Evolutionary conservation across 2,329 filamentous ascomycete species (phyloP).

Genomic region (Fusarium kyushuense): DNA sequence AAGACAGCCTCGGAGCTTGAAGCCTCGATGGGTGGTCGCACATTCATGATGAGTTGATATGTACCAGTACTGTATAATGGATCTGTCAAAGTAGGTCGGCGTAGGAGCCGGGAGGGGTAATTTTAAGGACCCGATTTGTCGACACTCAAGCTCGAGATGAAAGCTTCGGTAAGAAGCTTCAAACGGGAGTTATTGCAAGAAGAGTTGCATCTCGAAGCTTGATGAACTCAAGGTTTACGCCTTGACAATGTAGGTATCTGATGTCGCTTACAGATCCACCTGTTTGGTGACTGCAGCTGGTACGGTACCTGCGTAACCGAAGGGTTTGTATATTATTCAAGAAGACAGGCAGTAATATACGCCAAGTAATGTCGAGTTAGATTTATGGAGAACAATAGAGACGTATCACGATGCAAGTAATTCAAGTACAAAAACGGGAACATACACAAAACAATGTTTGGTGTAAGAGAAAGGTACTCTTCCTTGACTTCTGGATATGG

Average conservation of each 20-base stretch:
- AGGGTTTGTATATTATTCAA: constrained; percentile 23
- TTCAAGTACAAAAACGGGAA: constrained; percentile 4
- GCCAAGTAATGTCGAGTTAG: not conserved
- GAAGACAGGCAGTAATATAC: not conserved
- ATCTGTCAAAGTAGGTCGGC: constrained; percentile 7
- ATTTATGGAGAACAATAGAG: not conserved
- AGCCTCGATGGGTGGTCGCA: constrained; percentile 84
- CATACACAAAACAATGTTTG: constrained; percentile 16
- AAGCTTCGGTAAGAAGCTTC: not conserved
- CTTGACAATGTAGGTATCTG: constrained; percentile 22
- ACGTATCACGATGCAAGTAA: not conserved
- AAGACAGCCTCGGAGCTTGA: constrained; percentile 80
- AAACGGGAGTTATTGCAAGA: constrained; percentile 18
- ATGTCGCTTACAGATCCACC: constrained; percentile 37
- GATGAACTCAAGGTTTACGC: constrained; percentile 9
- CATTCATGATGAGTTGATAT: constrained; percentile 76
- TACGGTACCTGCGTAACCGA: constrained; percentile 18
- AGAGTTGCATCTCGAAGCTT: constrained; percentile 30
- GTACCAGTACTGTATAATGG: constrained; percentile 13
- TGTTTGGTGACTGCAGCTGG: constrained; percentile 20
- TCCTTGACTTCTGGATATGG: constrained; percentile 30
- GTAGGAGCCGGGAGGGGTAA: constrained; percentile 36
- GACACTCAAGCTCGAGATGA: constrained; percentile 5
- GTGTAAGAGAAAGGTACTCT: constrained; percentile 27
- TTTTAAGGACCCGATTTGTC: not conserved